Evolutionary conservation across 179 eudicot genomes (phyloP).

Genomic region (Amaranthus tricolor): DNA sequence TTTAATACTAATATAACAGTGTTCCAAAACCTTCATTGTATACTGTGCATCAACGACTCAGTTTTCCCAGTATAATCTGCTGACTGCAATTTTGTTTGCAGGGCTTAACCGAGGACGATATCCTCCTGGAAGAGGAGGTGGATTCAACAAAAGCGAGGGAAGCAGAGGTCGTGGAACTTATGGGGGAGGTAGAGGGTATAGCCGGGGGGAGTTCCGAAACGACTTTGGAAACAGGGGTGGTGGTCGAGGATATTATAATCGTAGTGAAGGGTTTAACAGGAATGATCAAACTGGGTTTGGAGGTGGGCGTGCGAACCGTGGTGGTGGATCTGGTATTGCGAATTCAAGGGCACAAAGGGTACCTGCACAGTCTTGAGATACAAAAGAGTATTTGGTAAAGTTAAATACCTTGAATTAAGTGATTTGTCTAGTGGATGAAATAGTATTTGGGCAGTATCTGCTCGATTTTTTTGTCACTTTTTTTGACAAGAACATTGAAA

Average conservation of each 20-base stretch:
- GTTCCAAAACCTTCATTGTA: background rate
- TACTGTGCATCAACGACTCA: background rate
- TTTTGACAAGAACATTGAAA: conserved; percentile 12
- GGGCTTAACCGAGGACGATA: conserved; percentile 60
- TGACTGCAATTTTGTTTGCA: conserved; percentile 16
- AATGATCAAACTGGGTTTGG: conserved; percentile 31
- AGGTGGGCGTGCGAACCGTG: conserved; percentile 48
- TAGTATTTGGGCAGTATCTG: conserved; percentile 19
- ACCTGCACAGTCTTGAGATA: conserved; percentile 48
- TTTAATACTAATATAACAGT: no score
- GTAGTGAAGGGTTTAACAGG: conserved; percentile 56
- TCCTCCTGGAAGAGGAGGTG: conserved; percentile 52
- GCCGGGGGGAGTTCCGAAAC: conserved; percentile 48
- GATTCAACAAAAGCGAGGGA: conserved; percentile 65
- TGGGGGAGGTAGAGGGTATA: conserved; percentile 59
- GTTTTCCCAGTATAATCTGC: background rate
- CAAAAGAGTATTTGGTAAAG: conserved; percentile 9
- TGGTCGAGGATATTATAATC: conserved; percentile 51
- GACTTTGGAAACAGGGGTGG: conserved; percentile 55
- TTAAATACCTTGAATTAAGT: conserved; percentile 8
- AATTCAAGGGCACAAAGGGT: conserved; percentile 43
- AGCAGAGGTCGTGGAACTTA: conserved; percentile 60
- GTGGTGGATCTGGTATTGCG: conserved; percentile 41
- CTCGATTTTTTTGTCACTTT: conserved; percentile 19
- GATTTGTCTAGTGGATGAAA: conserved; percentile 7